These are phyloP conservation scores for Gynandropsis gynandra DNA, from an alignment of 345 rosid genomes.

Conservation along the genomic window DNA sequence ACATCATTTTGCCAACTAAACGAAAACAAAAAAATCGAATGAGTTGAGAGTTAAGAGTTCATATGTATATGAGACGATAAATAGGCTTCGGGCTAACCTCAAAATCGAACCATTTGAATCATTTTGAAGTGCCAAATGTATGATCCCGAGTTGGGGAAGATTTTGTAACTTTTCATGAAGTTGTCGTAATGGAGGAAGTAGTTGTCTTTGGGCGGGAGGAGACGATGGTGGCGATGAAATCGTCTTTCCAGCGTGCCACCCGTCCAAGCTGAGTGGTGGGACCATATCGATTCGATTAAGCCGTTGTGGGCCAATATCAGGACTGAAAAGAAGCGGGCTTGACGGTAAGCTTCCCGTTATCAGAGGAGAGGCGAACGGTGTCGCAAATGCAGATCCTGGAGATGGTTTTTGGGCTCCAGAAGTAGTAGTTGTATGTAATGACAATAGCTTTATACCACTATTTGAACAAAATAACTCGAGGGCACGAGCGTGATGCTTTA, in stretches of 20 bases:
- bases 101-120: constrained; percentile 72
- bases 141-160: constrained; percentile 82
- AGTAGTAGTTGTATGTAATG: constrained; percentile 39
- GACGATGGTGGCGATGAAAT: constrained; percentile 64
- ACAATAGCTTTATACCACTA: constrained; percentile 64
- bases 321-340: constrained; percentile 83
- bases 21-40: constrained; percentile 13
- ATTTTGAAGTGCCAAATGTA: constrained; percentile 88
- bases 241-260: constrained; percentile 49
- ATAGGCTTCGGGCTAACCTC: constrained; percentile 45
- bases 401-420: constrained; percentile 47
- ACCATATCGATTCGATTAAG: constrained; percentile 74
- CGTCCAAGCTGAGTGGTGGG: constrained; percentile 94
- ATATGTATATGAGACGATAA: not conserved
- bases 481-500: constrained; percentile 75
- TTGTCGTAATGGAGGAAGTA: constrained; percentile 64
- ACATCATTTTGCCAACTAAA: constrained; percentile 87
- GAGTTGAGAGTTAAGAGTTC: constrained; percentile 7
- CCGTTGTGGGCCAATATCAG: constrained; percentile 67
- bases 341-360: constrained; percentile 92
- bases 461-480: constrained; percentile 77
- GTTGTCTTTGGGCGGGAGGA: constrained; percentile 59
- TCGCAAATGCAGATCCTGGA: constrained; percentile 60
- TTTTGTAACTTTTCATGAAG: constrained; percentile 88
- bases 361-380: constrained; percentile 81